Percentiles rank a stretch among this genome's conserved stretches.
These are phyloP conservation scores for Teunomyces pallodes DNA, from an alignment of 805 yeast species.

Conservation along the genomic window DNA sequence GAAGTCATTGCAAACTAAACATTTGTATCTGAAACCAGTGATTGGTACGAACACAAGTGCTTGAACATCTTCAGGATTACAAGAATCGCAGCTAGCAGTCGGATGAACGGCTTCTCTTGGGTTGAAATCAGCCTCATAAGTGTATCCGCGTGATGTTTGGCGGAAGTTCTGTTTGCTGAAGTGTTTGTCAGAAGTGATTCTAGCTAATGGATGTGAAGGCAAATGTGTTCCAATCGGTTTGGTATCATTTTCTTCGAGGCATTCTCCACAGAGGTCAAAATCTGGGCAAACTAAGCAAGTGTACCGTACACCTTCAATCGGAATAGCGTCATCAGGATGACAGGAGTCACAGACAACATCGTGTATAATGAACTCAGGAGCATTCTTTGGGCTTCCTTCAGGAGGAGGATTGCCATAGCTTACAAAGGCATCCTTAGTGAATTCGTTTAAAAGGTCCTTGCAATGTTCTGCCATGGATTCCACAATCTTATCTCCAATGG, in stretches of 20 bases:
- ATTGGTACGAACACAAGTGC: not conserved
- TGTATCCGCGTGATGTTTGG: not conserved
- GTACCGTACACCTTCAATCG: conserved; percentile 47
- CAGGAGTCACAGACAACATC: conserved; percentile 37
- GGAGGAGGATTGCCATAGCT: conserved; percentile 1
- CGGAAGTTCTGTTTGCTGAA: not conserved
- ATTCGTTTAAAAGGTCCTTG: conserved; percentile 19
- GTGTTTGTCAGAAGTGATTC: conserved; percentile 11
- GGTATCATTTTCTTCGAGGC: conserved; percentile 17
- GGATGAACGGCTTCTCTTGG: conserved; percentile 17
- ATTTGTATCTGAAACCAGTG: not conserved
- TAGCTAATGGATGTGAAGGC: conserved; percentile 29
- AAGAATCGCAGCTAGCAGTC: conserved; percentile 33
- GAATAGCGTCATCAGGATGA: conserved; percentile 22
- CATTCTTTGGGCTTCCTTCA: not conserved
- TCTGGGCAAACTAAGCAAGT: conserved; percentile 52
- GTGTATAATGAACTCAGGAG: conserved; percentile 16
- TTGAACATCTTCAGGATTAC: conserved; percentile 21
- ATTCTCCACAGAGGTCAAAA: conserved; percentile 49
- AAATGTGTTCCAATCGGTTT: conserved; percentile 18
- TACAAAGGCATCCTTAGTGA: conserved; percentile 7
- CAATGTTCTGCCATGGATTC: conserved; percentile 31
- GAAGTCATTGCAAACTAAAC: conserved; percentile 1
- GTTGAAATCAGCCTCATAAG: not conserved
- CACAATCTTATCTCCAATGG: conserved; percentile 23